Evolutionary conservation across 2,329 filamentous ascomycete species (phyloP), one percentile per base, ranked within the genome.

Genomic region (Xylaria sp.): DNA sequence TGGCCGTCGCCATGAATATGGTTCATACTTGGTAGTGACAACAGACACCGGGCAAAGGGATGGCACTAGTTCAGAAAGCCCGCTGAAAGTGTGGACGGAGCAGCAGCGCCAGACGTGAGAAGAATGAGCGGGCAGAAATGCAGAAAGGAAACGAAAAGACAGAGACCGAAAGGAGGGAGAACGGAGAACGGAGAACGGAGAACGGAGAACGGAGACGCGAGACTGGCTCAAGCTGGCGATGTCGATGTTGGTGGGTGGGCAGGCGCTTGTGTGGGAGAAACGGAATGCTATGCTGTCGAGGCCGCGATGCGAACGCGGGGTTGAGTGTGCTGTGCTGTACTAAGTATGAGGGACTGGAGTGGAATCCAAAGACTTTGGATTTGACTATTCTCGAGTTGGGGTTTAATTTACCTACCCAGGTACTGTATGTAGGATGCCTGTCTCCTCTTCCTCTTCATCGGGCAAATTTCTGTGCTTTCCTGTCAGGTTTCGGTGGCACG

Each of bases 11-110:
- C 79, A 80, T 81, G 75, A 75, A 77, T 79, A 73, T 79, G 78
- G 76, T 79, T 80, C 82, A 84, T 84, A 79, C 75, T 82, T 81
- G 77, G 74, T 72, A 65, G 67, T 64, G 68, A 50, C 62, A 63
- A 59, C 57, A 56, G 55, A 53, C 44, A 44, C 60, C 10, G 64
- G 39, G 17, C 42, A 44, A 38, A 36, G 45, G 53, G 53, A 49
- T 45, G 53, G 27, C 38, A 27, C 51, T 36, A 27, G 36, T 29
- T 20, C 20, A 27, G 39, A 38, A 27, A 58, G 13, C 29, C 51
- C 39, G 56, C 39, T 36, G 55, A 51, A 15, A 56, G 51, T 29
- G 47, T 9, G 38, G 51, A n/a, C n/a, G n/a, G n/a, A n/a, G n/a
- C n/a, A 22, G 36, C 38, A 25, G 54, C 27, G 38, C 44, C 55